Base-by-base conservation (phyloP, 2,329 filamentous ascomycete genomes). In the Biscogniauxia mediterranea region DNA sequence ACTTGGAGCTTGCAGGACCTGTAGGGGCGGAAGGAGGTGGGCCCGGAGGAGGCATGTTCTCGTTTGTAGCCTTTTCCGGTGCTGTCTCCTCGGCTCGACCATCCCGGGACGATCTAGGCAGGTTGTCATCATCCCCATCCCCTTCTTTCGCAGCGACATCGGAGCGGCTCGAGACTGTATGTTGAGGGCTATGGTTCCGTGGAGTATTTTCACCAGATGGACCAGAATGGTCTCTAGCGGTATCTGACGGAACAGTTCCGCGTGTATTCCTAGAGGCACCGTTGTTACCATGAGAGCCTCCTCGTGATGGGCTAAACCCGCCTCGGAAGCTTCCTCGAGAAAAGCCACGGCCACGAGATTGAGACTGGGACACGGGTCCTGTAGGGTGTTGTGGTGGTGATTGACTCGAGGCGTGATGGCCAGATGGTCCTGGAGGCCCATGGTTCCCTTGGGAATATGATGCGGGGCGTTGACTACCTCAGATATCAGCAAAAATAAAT, bases 221-320 rank as follows among this genome's bases (percentile, higher is more conserved):
- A 11, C 63, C 67, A 20, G 64, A 56, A 20, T 68, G 67, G 42
- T 61, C 66, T 51, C 74, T 68, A 20, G 66, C 64, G n/a, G 59
- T 52, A 59, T 32, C 52, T 21, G 56, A 46, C 17, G 61, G 54
- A n/a, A 32, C 61, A 54, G 60, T 56, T 55, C 67, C 82, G 53
- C 92, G 90, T 1, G 87, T 66, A 74, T 76, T 90, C 86, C 76
- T 88, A 82, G 79, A 89, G 84, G 76, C 56, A n/a, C n/a, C 88
- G 79, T 64, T 80, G 79, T 64, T 80, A 42, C 87, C 86, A 56
- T 89, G 83, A 61, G 83, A 80, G 25, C 78, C 77, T 50, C 81
- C 81, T 55, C 85, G 79, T 28, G 77, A 78, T 54, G 79, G 68
- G 21, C 76, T 78, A 69, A 83, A 86, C 59, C 85, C 81, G 61